Evolutionary conservation across 1,284 basidiomycete genomes (phyloP), one percentile per base, ranked within the genome.

Genomic region (Moesziomyces antarcticus): DNA sequence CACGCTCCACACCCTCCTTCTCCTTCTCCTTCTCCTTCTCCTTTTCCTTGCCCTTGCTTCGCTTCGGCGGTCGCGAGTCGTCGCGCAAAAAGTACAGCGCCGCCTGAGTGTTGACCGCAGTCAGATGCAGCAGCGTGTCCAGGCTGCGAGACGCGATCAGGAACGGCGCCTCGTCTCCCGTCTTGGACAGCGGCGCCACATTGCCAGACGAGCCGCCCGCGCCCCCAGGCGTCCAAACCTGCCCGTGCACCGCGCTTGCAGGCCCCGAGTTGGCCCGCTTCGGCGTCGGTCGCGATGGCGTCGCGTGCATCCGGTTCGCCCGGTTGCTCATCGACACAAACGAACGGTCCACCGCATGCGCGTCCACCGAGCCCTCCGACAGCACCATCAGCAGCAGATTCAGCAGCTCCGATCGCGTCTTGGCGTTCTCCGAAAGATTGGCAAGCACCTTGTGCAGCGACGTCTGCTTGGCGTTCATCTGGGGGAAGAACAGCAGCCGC

Each of bases 401-500:
- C 86, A 99, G 92, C 27, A 99, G 88, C 78, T 99, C 97, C 3
- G 89, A 90, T 21, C 96, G 89, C 2, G 95, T 96, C 83, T 92
- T 93, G 3, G 90, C 87, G 84, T 99, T 99, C 86, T 99, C 94
- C 85, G 94, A 98, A 5, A 99, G 87, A 83, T 99, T 96, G 71
- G 93, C 91, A 27, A 99, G 89, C 2, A 98, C 92, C 83, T 92
- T 92, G 85, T 94, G 92, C 21, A 99, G 88, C 22, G 92, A 86
- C 42, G 89, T 91, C 86, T 94, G 93, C 85, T 90, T 91, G 56
- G 71, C 68, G 67, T 93, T 87, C 43, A 94, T 91, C 77, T 97
- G 92, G 7, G 96, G 97, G 88, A 95, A 97, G 88, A 98, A 99
- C 21, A 99, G 89, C 9, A 99, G 88, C 35, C 96, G 91, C 35